Evolutionary conservation across 2,329 filamentous ascomycete genomes (phyloP).

Genomic region (Cladosporium phlei): DNA sequence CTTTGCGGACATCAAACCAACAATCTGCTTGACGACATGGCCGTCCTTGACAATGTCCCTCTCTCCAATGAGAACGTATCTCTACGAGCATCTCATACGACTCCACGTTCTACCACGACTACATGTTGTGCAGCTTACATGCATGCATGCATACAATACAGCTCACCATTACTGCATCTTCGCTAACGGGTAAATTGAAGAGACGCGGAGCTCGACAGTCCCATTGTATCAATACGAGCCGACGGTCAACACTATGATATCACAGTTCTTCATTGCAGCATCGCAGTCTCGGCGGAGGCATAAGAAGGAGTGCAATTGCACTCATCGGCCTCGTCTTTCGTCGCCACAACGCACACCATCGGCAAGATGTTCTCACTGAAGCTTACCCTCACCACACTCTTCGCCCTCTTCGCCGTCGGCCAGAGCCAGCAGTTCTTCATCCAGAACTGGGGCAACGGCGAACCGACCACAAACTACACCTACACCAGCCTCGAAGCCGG

Average conservation of each 20-base stretch:
- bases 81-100: too few relatives aligned
- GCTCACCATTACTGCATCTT: neutral
- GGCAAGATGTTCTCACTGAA: neutral
- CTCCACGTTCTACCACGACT: too few relatives aligned
- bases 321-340: neutral
- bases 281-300: neutral
- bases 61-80: too few relatives aligned
- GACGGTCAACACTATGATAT: neutral
- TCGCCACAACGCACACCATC: neutral
- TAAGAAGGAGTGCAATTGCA: neutral
- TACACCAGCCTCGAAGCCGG: conserved; percentile 5
- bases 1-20: too few relatives aligned
- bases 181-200: conserved; percentile 3
- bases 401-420: neutral
- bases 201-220: neutral
- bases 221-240: neutral
- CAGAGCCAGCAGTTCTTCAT: conserved; percentile 4
- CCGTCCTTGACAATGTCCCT: too few relatives aligned
- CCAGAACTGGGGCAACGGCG: conserved; percentile 6
- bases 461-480: neutral
- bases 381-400: neutral
- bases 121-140: neutral
- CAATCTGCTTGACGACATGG: too few relatives aligned
- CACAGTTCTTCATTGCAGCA: neutral
- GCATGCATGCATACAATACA: neutral